These are phyloP conservation scores for Suzukiozyma palmioleophila DNA, from an alignment of 1,139 yeast genomes.

Conservation along the genomic window DNA sequence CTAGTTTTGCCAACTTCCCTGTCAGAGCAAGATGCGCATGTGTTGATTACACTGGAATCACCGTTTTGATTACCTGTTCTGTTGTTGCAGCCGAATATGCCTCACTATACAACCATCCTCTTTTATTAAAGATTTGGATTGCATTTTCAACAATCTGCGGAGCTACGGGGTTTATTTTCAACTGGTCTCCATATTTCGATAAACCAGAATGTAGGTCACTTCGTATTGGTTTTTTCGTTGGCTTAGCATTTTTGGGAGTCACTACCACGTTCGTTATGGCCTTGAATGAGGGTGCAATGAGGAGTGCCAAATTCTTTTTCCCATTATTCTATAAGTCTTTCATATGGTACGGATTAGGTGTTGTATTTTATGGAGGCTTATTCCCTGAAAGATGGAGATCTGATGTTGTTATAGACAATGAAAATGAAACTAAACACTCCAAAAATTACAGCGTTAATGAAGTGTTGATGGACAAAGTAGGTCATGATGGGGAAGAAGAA, in stretches of 20 bases:
- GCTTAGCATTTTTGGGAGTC: constrained; percentile 73
- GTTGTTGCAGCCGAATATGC: constrained; percentile 83
- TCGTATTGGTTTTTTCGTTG: constrained; percentile 78
- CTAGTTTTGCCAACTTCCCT: constrained; percentile 64
- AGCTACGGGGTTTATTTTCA: constrained; percentile 64
- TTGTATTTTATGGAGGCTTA: constrained; percentile 79
- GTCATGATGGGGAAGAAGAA: constrained; percentile 43
- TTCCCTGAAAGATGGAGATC: constrained; percentile 88
- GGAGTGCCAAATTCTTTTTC: constrained; percentile 48
- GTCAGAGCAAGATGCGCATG: constrained; percentile 80
- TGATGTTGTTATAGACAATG: constrained; percentile 51
- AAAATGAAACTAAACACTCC: constrained; percentile 14
- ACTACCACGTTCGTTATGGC: constrained; percentile 58
- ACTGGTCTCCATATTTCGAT: constrained; percentile 91
- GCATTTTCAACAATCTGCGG: constrained; percentile 65
- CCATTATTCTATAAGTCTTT: constrained; percentile 66
- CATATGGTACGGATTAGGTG: constrained; percentile 75
- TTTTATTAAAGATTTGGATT: constrained; percentile 47
- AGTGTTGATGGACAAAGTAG: constrained; percentile 33
- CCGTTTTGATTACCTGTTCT: constrained; percentile 85
- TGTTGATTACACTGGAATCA: constrained; percentile 92
- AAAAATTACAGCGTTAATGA: constrained; percentile 30
- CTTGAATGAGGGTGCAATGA: constrained; percentile 50
- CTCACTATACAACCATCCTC: constrained; percentile 61
- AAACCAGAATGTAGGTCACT: constrained; percentile 77